phyloP scores from a whole-genome alignment of 1,139 yeast species.

The Kodamaea suecica region DNA sequence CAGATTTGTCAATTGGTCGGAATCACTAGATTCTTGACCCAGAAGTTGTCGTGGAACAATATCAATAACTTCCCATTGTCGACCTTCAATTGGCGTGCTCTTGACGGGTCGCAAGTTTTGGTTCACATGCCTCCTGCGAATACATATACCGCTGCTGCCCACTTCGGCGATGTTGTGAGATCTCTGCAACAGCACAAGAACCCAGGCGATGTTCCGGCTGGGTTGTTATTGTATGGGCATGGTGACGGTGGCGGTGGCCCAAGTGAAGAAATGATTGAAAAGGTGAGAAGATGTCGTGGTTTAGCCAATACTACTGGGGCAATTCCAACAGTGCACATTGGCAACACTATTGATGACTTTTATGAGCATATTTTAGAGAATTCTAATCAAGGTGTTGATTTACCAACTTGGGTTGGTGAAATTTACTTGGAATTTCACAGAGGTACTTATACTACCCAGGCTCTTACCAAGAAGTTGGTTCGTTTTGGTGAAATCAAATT shows the following conservation, averaged over 20 bases:
- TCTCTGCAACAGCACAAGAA: constrained; percentile 81
- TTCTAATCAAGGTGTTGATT: constrained; percentile 60
- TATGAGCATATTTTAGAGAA: constrained; percentile 61
- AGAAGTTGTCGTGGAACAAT: constrained; percentile 93
- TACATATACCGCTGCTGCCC: constrained; percentile 90
- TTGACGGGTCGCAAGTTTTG: constrained; percentile 88
- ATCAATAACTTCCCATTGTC: constrained; percentile 85
- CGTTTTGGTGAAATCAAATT: constrained; percentile 73
- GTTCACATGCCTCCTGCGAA: constrained; percentile 98
- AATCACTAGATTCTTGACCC: constrained; percentile 82
- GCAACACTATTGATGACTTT: constrained; percentile 74
- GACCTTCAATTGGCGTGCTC: constrained; percentile 92
- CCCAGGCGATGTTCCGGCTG: constrained; percentile 73
- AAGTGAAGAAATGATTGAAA: constrained; percentile 87
- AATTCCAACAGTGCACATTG: constrained; percentile 75
- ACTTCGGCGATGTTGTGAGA: constrained; percentile 87
- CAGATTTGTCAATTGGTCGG: constrained; percentile 86
- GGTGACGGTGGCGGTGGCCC: constrained; percentile 99
- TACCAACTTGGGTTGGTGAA: constrained; percentile 93
- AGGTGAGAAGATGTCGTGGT: constrained; percentile 87
- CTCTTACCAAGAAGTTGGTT: constrained; percentile 76
- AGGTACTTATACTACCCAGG: constrained; percentile 95
- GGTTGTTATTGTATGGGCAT: constrained; percentile 79
- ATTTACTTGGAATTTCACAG: constrained; percentile 92
- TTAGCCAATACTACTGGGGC: constrained; percentile 77